phyloP scores from a whole-genome alignment of 441 rosid species.

The Jatropha podagrica region DNA sequence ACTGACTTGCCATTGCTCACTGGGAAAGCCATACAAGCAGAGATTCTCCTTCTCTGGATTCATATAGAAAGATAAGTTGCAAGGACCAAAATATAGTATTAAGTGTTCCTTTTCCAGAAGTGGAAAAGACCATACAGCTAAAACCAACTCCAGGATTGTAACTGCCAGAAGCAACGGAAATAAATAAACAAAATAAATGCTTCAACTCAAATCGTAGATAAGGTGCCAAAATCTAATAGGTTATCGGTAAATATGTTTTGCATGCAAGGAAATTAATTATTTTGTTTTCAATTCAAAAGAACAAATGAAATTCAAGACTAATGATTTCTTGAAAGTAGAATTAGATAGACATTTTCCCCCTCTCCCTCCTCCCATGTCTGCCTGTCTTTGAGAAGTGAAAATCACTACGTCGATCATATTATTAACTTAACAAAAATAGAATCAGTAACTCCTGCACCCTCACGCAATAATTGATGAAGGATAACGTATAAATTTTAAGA shows the following conservation, averaged over 20 bases:
- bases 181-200: neutral
- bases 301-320: too few species aligned
- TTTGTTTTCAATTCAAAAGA: neutral
- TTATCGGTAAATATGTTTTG: neutral
- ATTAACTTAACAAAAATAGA: neutral
- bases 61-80: neutral
- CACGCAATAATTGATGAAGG: neutral
- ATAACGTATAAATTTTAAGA: neutral
- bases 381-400: neutral
- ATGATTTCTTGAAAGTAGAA: neutral
- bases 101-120: neutral
- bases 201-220: neutral
- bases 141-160: neutral
- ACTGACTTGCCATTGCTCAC: constrained; percentile 68
- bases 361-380: neutral
- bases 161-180: neutral
- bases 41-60: constrained; percentile 59
- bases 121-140: neutral
- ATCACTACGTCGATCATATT: neutral
- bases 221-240: neutral
- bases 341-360: neutral
- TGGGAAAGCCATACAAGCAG: constrained; percentile 61
- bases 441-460: neutral
- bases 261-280: neutral
- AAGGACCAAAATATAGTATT: neutral